Conservation (phyloP, 352 stramenopile genomes). For the Phytophthora tentaculata region DNA sequence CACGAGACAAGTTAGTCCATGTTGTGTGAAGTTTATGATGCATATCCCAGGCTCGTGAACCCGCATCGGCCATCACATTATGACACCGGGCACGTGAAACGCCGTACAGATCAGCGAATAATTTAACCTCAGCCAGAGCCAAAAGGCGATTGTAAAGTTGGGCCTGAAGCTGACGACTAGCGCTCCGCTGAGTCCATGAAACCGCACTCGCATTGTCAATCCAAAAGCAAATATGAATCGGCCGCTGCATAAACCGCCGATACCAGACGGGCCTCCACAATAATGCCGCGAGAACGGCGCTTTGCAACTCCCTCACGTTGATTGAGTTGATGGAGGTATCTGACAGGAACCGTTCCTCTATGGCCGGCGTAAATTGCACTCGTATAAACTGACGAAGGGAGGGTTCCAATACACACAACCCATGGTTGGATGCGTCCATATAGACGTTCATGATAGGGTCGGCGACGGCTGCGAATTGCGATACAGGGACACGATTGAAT, state of each 20-base stretch:
- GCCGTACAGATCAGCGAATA: neutral
- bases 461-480: neutral
- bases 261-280: neutral
- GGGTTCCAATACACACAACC: neutral
- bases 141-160: neutral
- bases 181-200: neutral
- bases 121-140: neutral
- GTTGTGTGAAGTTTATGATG: neutral
- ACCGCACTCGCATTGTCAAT: neutral
- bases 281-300: neutral
- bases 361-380: neutral
- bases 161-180: neutral
- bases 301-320: neutral
- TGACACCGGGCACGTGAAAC: neutral
- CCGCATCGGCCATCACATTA: neutral
- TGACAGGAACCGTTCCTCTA: neutral
- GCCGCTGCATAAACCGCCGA: neutral
- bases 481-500: neutral
- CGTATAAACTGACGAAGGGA: neutral
- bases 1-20: neutral
- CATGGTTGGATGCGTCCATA: neutral
- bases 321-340: neutral
- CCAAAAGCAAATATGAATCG: neutral
- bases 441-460: neutral
- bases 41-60: neutral